Conservation (phyloP, 2,329 filamentous ascomycete genomes). For the Scorias spongiosa region DNA sequence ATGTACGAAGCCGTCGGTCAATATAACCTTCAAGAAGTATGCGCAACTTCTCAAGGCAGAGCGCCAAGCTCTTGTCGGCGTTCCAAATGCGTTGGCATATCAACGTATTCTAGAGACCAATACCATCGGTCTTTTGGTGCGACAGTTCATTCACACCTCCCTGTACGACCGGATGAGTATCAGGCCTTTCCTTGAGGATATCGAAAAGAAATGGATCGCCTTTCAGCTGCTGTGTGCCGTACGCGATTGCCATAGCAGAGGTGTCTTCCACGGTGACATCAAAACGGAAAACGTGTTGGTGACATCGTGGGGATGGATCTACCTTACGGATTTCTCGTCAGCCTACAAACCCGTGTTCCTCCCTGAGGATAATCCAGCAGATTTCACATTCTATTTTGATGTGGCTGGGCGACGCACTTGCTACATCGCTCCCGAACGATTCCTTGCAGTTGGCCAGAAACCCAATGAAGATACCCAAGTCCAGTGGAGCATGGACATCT, state of each 20-base stretch:
- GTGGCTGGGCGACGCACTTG: constrained; percentile 53
- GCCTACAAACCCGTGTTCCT: constrained; percentile 88
- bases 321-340: constrained; percentile 92
- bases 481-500: constrained; percentile 93
- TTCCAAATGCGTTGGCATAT: constrained; percentile 84
- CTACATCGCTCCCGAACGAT: constrained; percentile 88
- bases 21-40: constrained; percentile 67
- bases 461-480: constrained; percentile 29
- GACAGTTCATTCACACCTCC: constrained; percentile 91
- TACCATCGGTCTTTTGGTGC: constrained; percentile 80
- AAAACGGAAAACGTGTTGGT: constrained; percentile 96
- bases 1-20: constrained; percentile 66
- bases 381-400: constrained; percentile 97
- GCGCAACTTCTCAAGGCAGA: constrained; percentile 71
- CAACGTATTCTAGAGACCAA: constrained; percentile 84
- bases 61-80: constrained; percentile 59
- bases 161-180: constrained; percentile 95
- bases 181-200: constrained; percentile 86
- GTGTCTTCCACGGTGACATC: constrained; percentile 93
- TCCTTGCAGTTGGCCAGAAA: constrained; percentile 52
- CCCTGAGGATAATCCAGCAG: constrained; percentile 89
- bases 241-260: constrained; percentile 75
- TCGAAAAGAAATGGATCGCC: constrained; percentile 97
- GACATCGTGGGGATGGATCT: constrained; percentile 99
- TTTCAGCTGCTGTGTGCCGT: constrained; percentile 89